These are phyloP conservation scores for Cerioporus squamosus DNA, from an alignment of 1,284 basidiomycete species.

Conservation along the genomic window DNA sequence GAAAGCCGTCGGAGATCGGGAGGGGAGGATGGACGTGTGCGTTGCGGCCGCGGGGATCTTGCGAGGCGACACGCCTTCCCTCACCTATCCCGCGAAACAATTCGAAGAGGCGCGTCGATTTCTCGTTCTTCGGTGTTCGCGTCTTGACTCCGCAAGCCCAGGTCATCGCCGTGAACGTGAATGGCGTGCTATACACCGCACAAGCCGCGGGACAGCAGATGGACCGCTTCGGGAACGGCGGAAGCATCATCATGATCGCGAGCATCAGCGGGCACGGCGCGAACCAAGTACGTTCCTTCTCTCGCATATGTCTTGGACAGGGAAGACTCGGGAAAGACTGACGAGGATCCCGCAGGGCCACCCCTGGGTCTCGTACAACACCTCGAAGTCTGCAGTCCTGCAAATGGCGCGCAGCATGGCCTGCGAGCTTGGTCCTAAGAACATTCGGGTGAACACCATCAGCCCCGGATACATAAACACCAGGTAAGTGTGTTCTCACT, in stretches of 20 bases:
- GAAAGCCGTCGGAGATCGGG: slow-evolving; percentile 62
- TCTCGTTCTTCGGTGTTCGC: not conserved
- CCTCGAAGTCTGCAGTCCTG: slow-evolving; percentile 79
- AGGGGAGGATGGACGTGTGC: slow-evolving; percentile 73
- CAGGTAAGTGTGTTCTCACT: slow-evolving; percentile 47
- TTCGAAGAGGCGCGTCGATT: slow-evolving; percentile 60
- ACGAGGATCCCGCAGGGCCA: slow-evolving; percentile 47
- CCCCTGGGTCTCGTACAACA: slow-evolving; percentile 79
- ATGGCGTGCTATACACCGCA: slow-evolving; percentile 77
- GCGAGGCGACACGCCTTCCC: slow-evolving; percentile 62
- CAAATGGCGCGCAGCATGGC: slow-evolving; percentile 86
- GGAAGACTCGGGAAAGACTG: not conserved
- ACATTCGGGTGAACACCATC: slow-evolving; percentile 75
- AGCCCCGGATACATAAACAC: slow-evolving; percentile 79
- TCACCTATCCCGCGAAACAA: slow-evolving; percentile 70
- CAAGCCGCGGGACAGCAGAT: slow-evolving; percentile 82
- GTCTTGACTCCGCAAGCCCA: slow-evolving; percentile 27
- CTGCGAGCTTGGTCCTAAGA: slow-evolving; percentile 74
- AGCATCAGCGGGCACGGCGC: slow-evolving; percentile 87
- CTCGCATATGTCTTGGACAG: not conserved
- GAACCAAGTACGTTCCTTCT: slow-evolving; percentile 57
- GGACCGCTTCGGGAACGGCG: slow-evolving; percentile 66
- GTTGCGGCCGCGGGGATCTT: slow-evolving; percentile 63
- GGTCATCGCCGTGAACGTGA: slow-evolving; percentile 78
- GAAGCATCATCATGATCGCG: slow-evolving; percentile 83